Percentiles rank a stretch among this genome's conserved stretches.
Evolutionary conservation across 768 basidiomycete genomes (phyloP).

Genomic region (Dentipellis fragilis): DNA sequence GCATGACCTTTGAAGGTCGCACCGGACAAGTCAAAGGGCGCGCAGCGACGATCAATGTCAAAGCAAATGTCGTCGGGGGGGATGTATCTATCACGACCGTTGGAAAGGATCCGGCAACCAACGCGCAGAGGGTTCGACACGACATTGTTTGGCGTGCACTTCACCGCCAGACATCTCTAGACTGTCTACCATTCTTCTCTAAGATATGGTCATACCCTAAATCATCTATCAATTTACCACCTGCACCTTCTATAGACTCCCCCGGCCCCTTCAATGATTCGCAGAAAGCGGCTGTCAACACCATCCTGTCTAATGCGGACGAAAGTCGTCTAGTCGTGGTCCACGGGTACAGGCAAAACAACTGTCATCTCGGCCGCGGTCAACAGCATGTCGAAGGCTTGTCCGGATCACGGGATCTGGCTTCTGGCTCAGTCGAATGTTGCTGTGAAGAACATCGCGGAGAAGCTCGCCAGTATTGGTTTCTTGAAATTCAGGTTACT

Average conservation of each 20-base stretch:
- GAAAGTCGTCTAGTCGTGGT: conserved; percentile 18
- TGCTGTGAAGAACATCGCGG: conserved; percentile 42
- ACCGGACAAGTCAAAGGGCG: not conserved
- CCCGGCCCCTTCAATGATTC: conserved; percentile 28
- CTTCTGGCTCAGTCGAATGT: conserved; percentile 40
- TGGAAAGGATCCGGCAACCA: conserved; percentile 48
- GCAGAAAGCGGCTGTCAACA: conserved; percentile 25
- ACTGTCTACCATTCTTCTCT: conserved; percentile 21
- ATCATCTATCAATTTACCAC: not conserved
- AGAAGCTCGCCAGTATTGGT: conserved; percentile 26
- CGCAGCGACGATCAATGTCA: conserved; percentile 12
- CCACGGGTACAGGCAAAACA: conserved; percentile 19
- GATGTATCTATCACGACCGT: conserved; percentile 32
- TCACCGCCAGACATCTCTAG: conserved; percentile 30
- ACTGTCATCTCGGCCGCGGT: conserved; percentile 15
- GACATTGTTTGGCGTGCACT: conserved; percentile 22
- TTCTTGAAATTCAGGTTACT: conserved; percentile 29
- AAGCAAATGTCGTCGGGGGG: conserved; percentile 19
- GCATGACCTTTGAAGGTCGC: too few relatives aligned
- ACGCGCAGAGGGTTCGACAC: conserved; percentile 38
- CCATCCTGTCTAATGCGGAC: conserved; percentile 26
- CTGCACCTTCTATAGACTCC: conserved; percentile 11
- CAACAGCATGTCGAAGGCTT: not conserved
- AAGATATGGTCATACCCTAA: conserved; percentile 20
- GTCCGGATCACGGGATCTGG: conserved; percentile 20